A percentile compares a stretch with the other conserved stretches of the same genome.
phyloP scores from a whole-genome alignment of 148 eudicot genomes.

The Agrostemma githago region DNA sequence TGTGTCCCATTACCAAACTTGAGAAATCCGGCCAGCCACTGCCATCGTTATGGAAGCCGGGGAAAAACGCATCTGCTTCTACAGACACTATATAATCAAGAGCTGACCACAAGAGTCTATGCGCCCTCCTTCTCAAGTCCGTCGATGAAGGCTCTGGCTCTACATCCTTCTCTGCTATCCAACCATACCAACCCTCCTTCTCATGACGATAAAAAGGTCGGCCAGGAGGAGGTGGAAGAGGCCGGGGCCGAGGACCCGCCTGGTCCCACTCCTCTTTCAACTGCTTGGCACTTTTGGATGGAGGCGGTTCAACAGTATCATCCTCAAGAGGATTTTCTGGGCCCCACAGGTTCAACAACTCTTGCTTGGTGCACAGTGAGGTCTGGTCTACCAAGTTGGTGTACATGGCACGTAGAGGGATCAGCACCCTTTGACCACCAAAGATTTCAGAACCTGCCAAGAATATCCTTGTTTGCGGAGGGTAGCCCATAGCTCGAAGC shows the following conservation, averaged over 20 bases:
- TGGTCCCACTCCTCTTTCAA: constrained; percentile 78
- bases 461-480: constrained; percentile 78
- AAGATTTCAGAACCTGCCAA: constrained; percentile 86
- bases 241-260: constrained; percentile 96
- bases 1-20: constrained; percentile 93
- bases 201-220: constrained; percentile 87
- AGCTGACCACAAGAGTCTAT: constrained; percentile 84
- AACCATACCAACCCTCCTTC: constrained; percentile 97
- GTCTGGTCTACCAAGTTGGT: constrained; percentile 85
- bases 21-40: constrained; percentile 89
- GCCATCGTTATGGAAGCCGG: constrained; percentile 88
- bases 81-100: constrained; percentile 92
- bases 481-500: constrained; percentile 92
- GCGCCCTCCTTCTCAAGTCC: constrained; percentile 64
- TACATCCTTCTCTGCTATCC: constrained; percentile 74
- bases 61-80: constrained; percentile 88
- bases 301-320: constrained; percentile 37
- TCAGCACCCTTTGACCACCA: constrained; percentile 90
- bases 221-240: constrained; percentile 96
- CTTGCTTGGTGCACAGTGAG: constrained; percentile 75
- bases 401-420: constrained; percentile 88
- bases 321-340: constrained; percentile 56
- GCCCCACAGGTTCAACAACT: constrained; percentile 55
- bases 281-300: constrained; percentile 50
- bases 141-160: constrained; percentile 69